Evolutionary conservation across 75 land plant genomes (phyloP).

Genomic region (Larix kaempferi): DNA sequence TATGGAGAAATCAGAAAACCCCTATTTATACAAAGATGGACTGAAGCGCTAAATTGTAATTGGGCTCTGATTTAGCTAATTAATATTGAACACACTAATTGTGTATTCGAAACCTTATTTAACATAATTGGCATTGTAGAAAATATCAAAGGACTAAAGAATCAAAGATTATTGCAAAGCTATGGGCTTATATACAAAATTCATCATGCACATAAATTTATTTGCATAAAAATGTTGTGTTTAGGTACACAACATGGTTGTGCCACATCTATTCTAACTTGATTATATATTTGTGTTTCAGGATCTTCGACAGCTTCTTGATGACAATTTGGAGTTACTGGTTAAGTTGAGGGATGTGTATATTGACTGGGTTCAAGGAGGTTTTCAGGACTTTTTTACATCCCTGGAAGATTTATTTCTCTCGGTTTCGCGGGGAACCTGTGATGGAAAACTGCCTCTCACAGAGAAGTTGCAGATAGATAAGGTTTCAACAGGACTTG

Average conservation of each 20-base stretch:
- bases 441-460: conserved; percentile 19
- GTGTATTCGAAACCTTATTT: no score
- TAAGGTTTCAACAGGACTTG: conserved; percentile 53
- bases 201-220: no score
- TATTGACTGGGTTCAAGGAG: conserved; percentile 90
- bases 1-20: no score
- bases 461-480: conserved; percentile 34
- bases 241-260: neutral
- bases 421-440: conserved; percentile 38
- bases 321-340: conserved; percentile 54
- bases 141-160: no score
- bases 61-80: no score
- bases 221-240: neutral
- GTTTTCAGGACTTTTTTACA: conserved; percentile 85
- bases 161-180: no score
- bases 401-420: conserved; percentile 54
- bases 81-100: no score
- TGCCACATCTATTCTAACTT: neutral
- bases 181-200: no score
- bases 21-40: no score
- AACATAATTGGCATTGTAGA: no score
- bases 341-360: conserved; percentile 58
- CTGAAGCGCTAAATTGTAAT: no score
- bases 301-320: conserved; percentile 88
- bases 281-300: conserved; percentile 19